A percentile compares a stretch with the other conserved stretches of the same genome.
Evolutionary conservation across 2,329 filamentous ascomycete genomes (phyloP).

Genomic region (Grosmannia serpens): DNA sequence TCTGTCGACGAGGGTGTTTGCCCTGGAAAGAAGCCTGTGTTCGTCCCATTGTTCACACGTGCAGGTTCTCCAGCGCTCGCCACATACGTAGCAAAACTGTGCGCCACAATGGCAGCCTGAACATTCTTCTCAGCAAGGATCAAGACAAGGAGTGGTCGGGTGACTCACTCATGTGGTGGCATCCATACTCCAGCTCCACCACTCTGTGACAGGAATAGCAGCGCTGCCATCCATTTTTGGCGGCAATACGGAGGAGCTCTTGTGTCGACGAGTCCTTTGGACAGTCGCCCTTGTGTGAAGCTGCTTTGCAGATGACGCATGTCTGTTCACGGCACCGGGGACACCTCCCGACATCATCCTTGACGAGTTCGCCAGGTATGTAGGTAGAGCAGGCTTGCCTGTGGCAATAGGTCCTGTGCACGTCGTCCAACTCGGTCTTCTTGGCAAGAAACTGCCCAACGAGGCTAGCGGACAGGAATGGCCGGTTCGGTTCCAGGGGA

Average conservation of each 20-base stretch:
- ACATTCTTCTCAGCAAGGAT: neutral
- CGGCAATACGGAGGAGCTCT: conserved; percentile 28
- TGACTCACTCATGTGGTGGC: conserved; percentile 45
- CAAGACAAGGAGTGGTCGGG: neutral
- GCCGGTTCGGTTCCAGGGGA: conserved; percentile 19
- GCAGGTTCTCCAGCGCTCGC: conserved; percentile 28
- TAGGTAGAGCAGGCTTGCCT: conserved; percentile 30
- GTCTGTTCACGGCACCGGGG: conserved; percentile 28
- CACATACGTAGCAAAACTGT: conserved; percentile 40
- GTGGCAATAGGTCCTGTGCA: conserved; percentile 39
- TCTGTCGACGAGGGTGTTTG: conserved; percentile 21
- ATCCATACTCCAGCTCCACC: conserved; percentile 38
- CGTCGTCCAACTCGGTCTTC: conserved; percentile 34
- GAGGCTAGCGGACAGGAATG: conserved; percentile 25
- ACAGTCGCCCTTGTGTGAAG: conserved; percentile 34
- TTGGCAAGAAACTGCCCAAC: conserved; percentile 28
- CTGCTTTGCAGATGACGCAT: conserved; percentile 38
- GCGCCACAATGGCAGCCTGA: conserved; percentile 33
- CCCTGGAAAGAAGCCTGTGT: conserved; percentile 20
- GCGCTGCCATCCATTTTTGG: conserved; percentile 35
- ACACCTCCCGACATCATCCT: conserved; percentile 19
- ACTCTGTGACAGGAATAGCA: conserved; percentile 34
- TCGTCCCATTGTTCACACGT: conserved; percentile 28
- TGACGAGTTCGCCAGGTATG: conserved; percentile 23
- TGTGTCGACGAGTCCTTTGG: conserved; percentile 28